Conservation (phyloP, 129 eudicot genomes). For the Tanacetum coccineum region DNA sequence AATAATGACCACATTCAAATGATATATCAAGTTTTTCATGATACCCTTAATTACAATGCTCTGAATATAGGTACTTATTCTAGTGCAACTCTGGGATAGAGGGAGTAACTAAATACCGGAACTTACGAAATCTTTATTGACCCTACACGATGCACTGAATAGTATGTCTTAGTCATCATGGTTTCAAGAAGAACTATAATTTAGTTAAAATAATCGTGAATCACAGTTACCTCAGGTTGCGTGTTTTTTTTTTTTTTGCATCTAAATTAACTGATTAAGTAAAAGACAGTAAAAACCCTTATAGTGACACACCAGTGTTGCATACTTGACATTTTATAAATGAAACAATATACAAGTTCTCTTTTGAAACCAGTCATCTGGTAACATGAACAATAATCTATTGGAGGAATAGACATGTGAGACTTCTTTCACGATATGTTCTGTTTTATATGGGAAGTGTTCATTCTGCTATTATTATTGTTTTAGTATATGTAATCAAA, state of each 20-base stretch:
- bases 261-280: no score
- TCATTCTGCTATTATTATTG: no score
- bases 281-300: no score
- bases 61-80: no score
- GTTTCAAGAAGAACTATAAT: conserved; percentile 6
- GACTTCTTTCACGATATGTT: not conserved
- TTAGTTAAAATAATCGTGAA: not conserved
- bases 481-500: not conserved
- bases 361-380: not conserved
- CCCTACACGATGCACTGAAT: conserved; percentile 26
- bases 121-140: not conserved
- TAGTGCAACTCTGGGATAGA: no score
- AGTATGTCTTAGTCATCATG: conserved; percentile 23
- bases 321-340: not conserved
- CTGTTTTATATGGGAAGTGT: not conserved
- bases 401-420: no score
- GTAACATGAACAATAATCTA: conserved; percentile 1
- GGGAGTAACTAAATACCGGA: not conserved
- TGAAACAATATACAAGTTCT: not conserved
- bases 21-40: no score
- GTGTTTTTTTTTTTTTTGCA: no score
- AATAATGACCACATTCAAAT: no score
- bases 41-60: no score
- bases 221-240: not conserved
- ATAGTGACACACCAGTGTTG: not conserved